A percentile compares a stretch with the other conserved stretches of the same genome.
These are phyloP conservation scores for Solanum bukasovii DNA, from an alignment of 257 asterid species.

Conservation along the genomic window DNA sequence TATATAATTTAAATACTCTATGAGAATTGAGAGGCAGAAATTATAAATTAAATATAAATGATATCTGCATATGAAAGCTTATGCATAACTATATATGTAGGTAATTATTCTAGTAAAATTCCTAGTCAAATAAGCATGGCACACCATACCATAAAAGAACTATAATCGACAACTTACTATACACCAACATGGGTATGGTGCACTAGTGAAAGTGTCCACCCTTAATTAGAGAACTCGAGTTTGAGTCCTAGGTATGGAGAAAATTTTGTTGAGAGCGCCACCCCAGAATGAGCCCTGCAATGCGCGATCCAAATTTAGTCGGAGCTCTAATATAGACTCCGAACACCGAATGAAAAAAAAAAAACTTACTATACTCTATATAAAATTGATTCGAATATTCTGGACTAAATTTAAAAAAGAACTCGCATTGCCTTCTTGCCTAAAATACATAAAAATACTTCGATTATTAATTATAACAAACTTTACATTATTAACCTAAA, in stretches of 20 bases:
- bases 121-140: neutral
- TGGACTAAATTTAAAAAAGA: neutral
- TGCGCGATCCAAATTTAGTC: fast-evolving
- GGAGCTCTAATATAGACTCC: no score
- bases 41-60: neutral
- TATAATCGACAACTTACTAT: neutral
- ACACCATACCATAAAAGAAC: neutral
- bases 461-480: neutral
- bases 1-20: neutral
- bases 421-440: neutral
- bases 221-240: neutral
- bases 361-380: no score
- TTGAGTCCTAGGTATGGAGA: no score
- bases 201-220: fast-evolving
- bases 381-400: neutral
- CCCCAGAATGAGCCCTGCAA: no score
- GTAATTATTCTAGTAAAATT: neutral
- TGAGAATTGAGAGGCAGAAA: neutral
- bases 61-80: neutral
- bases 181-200: neutral
- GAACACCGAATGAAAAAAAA: no score
- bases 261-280: no score
- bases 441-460: neutral
- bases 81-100: neutral
- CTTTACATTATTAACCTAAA: neutral